Evolutionary conservation across 2,329 filamentous ascomycete genomes (phyloP).

Genomic region (Botrytis tulipae): DNA sequence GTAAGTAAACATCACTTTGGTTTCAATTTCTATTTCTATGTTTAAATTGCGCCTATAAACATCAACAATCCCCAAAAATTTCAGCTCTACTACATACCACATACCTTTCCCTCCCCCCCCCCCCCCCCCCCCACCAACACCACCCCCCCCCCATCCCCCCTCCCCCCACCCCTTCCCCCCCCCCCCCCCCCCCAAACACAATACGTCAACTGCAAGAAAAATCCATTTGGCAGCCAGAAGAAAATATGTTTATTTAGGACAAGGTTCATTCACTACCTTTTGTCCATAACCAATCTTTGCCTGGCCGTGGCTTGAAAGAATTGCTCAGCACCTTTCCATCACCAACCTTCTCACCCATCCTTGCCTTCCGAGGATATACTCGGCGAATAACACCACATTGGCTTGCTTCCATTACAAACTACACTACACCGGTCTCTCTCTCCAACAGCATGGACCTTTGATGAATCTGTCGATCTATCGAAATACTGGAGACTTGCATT

Average conservation of each 20-base stretch:
- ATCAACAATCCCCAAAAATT: conserved; percentile 3
- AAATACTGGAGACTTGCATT: conserved; percentile 32
- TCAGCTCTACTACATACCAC: conserved; percentile 1
- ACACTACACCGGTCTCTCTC: conserved; percentile 19
- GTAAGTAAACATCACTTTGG: conserved; percentile 1
- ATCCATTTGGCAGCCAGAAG: background rate
- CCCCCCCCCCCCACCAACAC: too few species aligned
- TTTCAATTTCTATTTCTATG: conserved; percentile 2
- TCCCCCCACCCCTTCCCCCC: too few species aligned
- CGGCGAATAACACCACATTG: conserved; percentile 23
- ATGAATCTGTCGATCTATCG: conserved; percentile 25
- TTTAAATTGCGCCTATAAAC: conserved; percentile 18
- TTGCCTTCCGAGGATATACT: conserved; percentile 25
- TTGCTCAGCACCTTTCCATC: background rate
- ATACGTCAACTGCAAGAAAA: background rate
- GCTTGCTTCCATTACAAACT: conserved; percentile 2
- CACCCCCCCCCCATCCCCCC: too few species aligned
- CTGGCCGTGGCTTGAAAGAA: background rate
- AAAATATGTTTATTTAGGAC: background rate
- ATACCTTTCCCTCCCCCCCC: background rate
- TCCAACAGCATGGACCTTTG: conserved; percentile 23
- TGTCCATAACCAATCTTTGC: background rate
- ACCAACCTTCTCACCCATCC: conserved; percentile 11
- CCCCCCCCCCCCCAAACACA: background rate
- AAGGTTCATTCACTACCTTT: conserved; percentile 6